Evolutionary conservation across 257 asterid genomes (phyloP).

Genomic region (Lantana camara): DNA sequence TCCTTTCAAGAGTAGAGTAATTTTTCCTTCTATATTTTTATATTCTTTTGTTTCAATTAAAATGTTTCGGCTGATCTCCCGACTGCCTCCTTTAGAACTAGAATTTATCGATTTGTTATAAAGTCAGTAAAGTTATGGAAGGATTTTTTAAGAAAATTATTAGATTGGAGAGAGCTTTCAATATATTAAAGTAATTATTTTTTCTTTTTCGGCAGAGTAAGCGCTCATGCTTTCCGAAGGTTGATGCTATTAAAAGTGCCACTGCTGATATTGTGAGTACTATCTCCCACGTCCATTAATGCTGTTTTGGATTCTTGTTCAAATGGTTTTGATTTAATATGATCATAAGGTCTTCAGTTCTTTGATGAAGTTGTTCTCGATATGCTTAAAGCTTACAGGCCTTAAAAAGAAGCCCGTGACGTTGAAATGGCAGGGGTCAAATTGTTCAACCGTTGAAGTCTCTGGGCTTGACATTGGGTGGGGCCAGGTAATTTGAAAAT

Average conservation of each 20-base stretch:
- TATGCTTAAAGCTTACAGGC: conserved; percentile 77
- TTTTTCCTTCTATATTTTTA: conserved; percentile 8
- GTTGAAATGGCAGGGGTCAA: conserved; percentile 65
- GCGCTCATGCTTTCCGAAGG: conserved; percentile 85
- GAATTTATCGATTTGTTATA: too few species aligned
- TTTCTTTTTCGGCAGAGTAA: conserved; percentile 64
- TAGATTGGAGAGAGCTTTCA: not conserved
- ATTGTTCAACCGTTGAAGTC: conserved; percentile 63
- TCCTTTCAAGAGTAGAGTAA: too few species aligned
- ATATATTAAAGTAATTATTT: conserved; percentile 2
- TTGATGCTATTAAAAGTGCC: conserved; percentile 88
- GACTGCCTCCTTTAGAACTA: too few species aligned
- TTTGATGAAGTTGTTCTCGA: conserved; percentile 26
- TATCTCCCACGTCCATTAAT: conserved; percentile 14
- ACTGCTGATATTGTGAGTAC: conserved; percentile 90
- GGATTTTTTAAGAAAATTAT: too few species aligned
- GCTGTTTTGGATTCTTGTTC: not conserved
- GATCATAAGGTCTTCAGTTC: not conserved
- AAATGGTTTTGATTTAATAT: not conserved
- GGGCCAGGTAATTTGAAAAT: conserved; percentile 79
- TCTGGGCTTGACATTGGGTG: conserved; percentile 98
- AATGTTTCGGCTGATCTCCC: too few species aligned
- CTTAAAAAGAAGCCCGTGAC: conserved; percentile 56
- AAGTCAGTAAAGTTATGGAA: too few species aligned
- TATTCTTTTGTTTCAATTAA: not conserved